Base-by-base conservation (phyloP, 2,329 filamentous ascomycete genomes). In the Coleophoma cylindrospora region DNA sequence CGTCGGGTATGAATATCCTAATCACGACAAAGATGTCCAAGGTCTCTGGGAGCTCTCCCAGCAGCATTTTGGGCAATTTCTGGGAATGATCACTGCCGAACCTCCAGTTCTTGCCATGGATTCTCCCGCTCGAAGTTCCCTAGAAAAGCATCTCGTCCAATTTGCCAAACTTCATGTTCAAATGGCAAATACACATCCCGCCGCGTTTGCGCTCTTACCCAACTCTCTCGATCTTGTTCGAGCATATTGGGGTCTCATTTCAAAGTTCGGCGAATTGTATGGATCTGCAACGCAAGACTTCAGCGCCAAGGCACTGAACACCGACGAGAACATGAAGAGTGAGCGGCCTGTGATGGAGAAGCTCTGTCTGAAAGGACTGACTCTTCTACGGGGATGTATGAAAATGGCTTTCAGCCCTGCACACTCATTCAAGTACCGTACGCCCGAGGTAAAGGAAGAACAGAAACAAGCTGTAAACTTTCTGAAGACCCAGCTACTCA, bases 121-220 rank as follows among this genome's bases (percentile, higher is more conserved):
- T 2, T 65, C 70, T 4, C 68, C 71, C 4, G 77, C 83, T 21
- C 79, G 80, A 51, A 79, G 77, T 34, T 64, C 86, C 21, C 72
- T 95, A n/a, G 87, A 88, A 57, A 95, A 91, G 64, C 91, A 96
- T 64, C 74, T 96, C 2, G 71, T 96, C 40, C 91, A 97, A 64
- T 85, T 97, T 45, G 85, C 91, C 3, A 99, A 97, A 68, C 74
- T 99, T 3, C 94, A 97, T 65, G 77, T 95, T 37, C 85, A 90
- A 50, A 92, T 97, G 85, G 83, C 89, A 1, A 81, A 82, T 45
- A 72, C 76, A 5, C 91, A 96, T 65, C 84, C 91, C 1, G 84
- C 87, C 3, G 88, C 90, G 49, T 97, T 96, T 67, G 84, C 86
- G 1, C 75, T 89, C 12, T 77, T 99, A 7, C 89, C 91, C 2